Evolutionary conservation across 192 early-diverging fungal species (phyloP).

Genomic region (Chytriomyces hyalinus): DNA sequence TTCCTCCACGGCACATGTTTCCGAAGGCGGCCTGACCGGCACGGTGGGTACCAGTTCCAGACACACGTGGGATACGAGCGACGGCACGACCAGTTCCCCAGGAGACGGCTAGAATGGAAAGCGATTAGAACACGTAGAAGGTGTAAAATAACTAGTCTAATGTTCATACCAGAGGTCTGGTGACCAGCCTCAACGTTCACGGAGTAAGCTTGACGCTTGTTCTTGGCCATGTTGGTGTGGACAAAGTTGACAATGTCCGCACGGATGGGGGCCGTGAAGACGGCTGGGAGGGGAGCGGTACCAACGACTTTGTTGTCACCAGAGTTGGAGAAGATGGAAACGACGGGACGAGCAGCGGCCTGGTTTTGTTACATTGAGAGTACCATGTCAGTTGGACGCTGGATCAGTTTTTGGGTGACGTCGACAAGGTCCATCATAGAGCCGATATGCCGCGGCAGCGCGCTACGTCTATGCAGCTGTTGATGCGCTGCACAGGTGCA

Average conservation of each 20-base stretch:
- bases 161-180: conserved; percentile 83
- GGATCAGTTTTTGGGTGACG: not conserved
- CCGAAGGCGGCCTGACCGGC: conserved; percentile 99
- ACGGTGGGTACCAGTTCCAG: conserved; percentile 94
- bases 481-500: not conserved
- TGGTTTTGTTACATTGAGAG: not conserved
- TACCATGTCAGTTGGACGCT: not conserved
- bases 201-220: conserved; percentile 96
- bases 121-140: not conserved
- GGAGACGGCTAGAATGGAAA: conserved; percentile 13
- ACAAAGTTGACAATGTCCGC: conserved; percentile 94
- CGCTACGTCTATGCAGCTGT: not conserved
- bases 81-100: conserved; percentile 86
- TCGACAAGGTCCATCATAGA: not conserved
- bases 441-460: not conserved
- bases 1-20: conserved; percentile 99
- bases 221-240: conserved; percentile 98
- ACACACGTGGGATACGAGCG: conserved; percentile 98
- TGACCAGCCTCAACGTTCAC: conserved; percentile 96
- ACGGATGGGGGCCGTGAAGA: conserved; percentile 96
- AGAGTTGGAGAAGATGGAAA: conserved; percentile 85
- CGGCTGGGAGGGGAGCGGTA: conserved; percentile 80
- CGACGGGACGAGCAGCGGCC: conserved; percentile 76
- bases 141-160: not conserved
- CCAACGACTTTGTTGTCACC: conserved; percentile 71